Base-by-base conservation (phyloP, 2,329 filamentous ascomycete genomes). In the Penicillium hordei region DNA sequence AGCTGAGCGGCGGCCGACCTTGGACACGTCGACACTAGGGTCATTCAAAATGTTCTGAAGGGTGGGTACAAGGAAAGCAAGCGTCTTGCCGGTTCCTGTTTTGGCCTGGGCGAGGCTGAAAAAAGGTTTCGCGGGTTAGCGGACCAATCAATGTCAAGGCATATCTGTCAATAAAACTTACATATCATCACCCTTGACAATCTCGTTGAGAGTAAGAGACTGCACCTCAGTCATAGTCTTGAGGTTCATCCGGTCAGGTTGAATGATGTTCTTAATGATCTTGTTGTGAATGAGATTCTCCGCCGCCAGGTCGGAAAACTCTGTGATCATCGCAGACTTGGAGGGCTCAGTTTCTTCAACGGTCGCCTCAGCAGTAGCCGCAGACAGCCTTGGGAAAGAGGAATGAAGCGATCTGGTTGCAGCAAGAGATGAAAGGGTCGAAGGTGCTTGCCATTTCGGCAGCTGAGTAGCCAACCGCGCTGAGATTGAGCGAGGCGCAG, bases 71-170 rank as follows among this genome's bases (percentile, higher is more conserved):
- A 99, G 82, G 80, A 97, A 99, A 36, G 91, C 94, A 57, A 97
- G 79, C 0, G 94, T 99, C 79, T 99, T 99, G 72, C 94, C 94
- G 4, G 94, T 97, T 72, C 94, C 94, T 9, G 94, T 99, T 78
- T 91, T 96, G 59, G 94, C 94, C 79, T 97, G 94, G 46, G 93
- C 94, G 65, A 97, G 83, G 67, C 89, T 91, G 69, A 60, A 54
- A 49, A 50, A 38, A 60, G 44, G 36, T 51, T 50, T 13, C 48
- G 46, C 56, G 54, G 34, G 43, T 68, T 52, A 69, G 63, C 48
- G 44, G 40, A 21, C n/a, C n/a, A n/a, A 23, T 31, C 12, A 12
- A 50, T 48, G 2, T n/a, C 34, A n/a, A 21, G n/a, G 7, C 12
- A 46, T 40, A 12, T 23, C 38, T 13, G 7, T 50, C n/a, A 46